A percentile compares a stretch with the other conserved stretches of the same genome.
Conservation (phyloP, 108 stramenopile species). For the Hondaea fermentalgiana region DNA sequence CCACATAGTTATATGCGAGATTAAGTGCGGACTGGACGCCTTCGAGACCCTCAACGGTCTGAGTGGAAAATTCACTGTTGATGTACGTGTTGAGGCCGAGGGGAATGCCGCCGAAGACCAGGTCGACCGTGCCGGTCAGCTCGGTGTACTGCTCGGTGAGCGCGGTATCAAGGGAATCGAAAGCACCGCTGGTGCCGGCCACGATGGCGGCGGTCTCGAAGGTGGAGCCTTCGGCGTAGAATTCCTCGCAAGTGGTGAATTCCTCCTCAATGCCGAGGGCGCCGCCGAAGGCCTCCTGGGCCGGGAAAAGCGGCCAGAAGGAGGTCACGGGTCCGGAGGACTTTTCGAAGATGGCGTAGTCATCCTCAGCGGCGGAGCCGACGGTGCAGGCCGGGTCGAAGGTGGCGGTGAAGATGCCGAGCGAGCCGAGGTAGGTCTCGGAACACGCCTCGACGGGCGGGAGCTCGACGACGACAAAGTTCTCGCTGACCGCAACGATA, state of each 20-base stretch:
- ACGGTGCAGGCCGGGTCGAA: neutral
- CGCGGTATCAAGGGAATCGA: neutral
- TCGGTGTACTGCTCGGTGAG: neutral
- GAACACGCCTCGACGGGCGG: neutral
- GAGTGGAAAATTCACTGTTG: no score
- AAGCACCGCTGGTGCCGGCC: neutral
- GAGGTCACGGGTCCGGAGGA: neutral
- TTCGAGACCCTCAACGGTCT: no score
- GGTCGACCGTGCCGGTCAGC: neutral
- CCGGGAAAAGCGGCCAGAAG: conserved; percentile 10
- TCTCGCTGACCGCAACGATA: neutral
- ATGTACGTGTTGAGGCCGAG: no score
- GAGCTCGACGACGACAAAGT: neutral
- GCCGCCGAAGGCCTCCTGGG: neutral
- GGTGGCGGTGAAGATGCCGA: conserved; percentile 16
- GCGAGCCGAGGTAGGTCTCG: neutral
- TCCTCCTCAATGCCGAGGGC: neutral
- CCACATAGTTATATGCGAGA: no score
- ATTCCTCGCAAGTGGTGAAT: neutral
- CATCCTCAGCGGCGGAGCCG: neutral
- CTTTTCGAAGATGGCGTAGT: neutral
- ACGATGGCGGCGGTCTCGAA: neutral
- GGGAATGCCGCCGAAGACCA: no score
- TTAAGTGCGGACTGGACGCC: no score
- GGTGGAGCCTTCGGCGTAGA: neutral